These are phyloP conservation scores for Calonectria leucothoes DNA, from an alignment of 2,329 filamentous ascomycete species.

Conservation along the genomic window DNA sequence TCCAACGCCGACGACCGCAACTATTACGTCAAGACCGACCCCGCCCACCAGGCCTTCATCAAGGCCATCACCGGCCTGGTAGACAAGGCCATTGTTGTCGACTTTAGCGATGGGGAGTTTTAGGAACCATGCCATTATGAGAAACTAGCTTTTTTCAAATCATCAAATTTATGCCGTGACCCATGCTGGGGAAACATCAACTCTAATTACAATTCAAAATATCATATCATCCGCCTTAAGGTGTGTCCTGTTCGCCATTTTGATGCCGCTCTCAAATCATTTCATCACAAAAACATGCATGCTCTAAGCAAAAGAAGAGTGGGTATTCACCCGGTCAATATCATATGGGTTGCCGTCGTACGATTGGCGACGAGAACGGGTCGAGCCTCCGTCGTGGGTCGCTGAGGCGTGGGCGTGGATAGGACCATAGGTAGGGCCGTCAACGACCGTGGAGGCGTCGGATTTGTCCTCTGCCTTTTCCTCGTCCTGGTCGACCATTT, in stretches of 20 bases:
- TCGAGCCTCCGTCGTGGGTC: not conserved
- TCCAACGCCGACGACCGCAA: slow-evolving; percentile 70
- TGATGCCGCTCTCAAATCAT: not conserved
- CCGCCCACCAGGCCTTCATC: slow-evolving; percentile 71
- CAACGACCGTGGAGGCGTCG: slow-evolving; percentile 5
- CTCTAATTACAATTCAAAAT: not conserved
- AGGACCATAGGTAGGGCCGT: slow-evolving; percentile 2
- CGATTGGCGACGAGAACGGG: not conserved
- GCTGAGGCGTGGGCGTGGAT: not conserved
- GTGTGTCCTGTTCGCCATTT: not conserved
- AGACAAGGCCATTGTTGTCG: slow-evolving; percentile 67
- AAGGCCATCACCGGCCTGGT: slow-evolving; percentile 59
- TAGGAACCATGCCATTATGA: not conserved
- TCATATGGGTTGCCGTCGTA: slow-evolving; percentile 16
- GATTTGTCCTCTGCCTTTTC: not conserved
- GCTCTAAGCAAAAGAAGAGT: slow-evolving; percentile 6
- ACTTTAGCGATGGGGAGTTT: slow-evolving; percentile 65
- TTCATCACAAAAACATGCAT: not conserved
- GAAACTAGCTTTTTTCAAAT: not conserved
- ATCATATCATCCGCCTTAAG: not conserved
- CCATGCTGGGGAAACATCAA: not conserved
- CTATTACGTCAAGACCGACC: slow-evolving; percentile 76
- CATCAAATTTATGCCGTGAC: not conserved
- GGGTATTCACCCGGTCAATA: slow-evolving; percentile 13
- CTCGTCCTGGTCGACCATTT: not conserved